These are phyloP conservation scores for Xylariomycetidae sp. DNA, from an alignment of 2,329 filamentous ascomycete genomes.

Conservation along the genomic window DNA sequence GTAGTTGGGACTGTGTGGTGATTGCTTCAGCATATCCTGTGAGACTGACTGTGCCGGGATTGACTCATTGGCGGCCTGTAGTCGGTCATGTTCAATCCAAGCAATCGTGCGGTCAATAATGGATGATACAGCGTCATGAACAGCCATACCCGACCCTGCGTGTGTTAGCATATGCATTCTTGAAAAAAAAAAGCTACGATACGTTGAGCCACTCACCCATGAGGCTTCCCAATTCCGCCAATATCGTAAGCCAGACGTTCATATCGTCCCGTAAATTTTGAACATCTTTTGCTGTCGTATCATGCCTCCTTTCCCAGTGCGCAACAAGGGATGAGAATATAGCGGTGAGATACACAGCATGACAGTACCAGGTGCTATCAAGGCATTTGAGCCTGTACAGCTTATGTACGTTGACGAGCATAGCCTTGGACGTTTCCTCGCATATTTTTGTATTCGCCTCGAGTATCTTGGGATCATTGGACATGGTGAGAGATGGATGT, in stretches of 20 bases:
- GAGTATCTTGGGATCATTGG: slow-evolving; percentile 49
- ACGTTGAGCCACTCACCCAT: slow-evolving; percentile 57
- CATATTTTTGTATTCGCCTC: slow-evolving; percentile 62
- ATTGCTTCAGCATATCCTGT: slow-evolving; percentile 26
- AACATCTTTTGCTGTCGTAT: slow-evolving; percentile 55
- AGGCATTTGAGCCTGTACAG: slow-evolving; percentile 62
- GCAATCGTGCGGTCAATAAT: slow-evolving; percentile 48
- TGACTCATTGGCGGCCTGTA: slow-evolving; percentile 24
- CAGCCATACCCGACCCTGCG: slow-evolving; percentile 39
- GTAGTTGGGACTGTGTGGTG: slow-evolving; percentile 20
- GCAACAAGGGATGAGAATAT: slow-evolving; percentile 69
- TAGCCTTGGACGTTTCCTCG: slow-evolving; percentile 59
- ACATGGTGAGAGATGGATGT: slow-evolving; percentile 57
- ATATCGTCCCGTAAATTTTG: slow-evolving; percentile 61
- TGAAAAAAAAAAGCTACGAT: not conserved
- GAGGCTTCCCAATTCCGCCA: slow-evolving; percentile 62
- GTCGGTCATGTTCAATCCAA: slow-evolving; percentile 49
- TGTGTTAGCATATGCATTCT: not conserved
- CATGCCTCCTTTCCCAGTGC: slow-evolving; percentile 61
- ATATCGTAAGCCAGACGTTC: slow-evolving; percentile 63
- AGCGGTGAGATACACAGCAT: slow-evolving; percentile 66
- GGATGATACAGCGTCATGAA: slow-evolving; percentile 39
- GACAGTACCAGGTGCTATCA: slow-evolving; percentile 75
- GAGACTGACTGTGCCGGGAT: slow-evolving; percentile 12
- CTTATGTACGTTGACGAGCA: slow-evolving; percentile 56